Percentiles rank a stretch among this genome's conserved stretches.
Evolutionary conservation across 2,329 filamentous ascomycete genomes (phyloP).

Genomic region (Penicillium olsonii): DNA sequence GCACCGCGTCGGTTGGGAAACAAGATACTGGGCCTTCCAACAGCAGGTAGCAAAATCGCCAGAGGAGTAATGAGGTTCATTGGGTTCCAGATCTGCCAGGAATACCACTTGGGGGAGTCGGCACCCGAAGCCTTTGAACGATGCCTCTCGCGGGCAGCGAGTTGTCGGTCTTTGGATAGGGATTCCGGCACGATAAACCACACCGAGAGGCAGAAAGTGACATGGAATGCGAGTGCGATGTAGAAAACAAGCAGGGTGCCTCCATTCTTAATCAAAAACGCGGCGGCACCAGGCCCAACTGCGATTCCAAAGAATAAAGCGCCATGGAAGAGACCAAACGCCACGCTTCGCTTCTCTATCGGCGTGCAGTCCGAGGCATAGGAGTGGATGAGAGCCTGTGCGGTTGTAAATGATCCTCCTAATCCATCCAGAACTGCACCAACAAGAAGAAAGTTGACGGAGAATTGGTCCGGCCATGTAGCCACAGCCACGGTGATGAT

Average conservation of each 20-base stretch:
- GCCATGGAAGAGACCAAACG: slow-evolving; percentile 87
- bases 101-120: slow-evolving; percentile 32
- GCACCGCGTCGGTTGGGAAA: slow-evolving; percentile 57
- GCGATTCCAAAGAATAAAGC: slow-evolving; percentile 89
- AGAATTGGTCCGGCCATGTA: slow-evolving; percentile 69
- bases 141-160: slow-evolving; percentile 69
- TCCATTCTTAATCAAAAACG: slow-evolving; percentile 73
- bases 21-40: slow-evolving; percentile 28
- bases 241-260: slow-evolving; percentile 83
- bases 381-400: slow-evolving; percentile 75
- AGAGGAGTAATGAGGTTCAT: slow-evolving; percentile 76
- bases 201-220: slow-evolving; percentile 72
- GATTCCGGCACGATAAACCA: slow-evolving; percentile 79
- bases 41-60: slow-evolving; percentile 71
- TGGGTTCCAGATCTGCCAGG: slow-evolving; percentile 41
- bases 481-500: slow-evolving; percentile 76
- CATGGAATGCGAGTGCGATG: slow-evolving; percentile 70
- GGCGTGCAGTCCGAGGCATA: slow-evolving; percentile 89
- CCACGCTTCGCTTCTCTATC: slow-evolving; percentile 74
- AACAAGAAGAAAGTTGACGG: slow-evolving; percentile 77
- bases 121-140: slow-evolving; percentile 41
- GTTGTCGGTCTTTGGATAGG: slow-evolving; percentile 70
- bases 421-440: slow-evolving; percentile 79
- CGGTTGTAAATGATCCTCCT: slow-evolving; percentile 83
- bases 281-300: slow-evolving; percentile 78